A percentile compares a stretch with the other conserved stretches of the same genome.
These are phyloP conservation scores for Plantago rigida DNA, from an alignment of 305 asterid genomes.

Conservation along the genomic window DNA sequence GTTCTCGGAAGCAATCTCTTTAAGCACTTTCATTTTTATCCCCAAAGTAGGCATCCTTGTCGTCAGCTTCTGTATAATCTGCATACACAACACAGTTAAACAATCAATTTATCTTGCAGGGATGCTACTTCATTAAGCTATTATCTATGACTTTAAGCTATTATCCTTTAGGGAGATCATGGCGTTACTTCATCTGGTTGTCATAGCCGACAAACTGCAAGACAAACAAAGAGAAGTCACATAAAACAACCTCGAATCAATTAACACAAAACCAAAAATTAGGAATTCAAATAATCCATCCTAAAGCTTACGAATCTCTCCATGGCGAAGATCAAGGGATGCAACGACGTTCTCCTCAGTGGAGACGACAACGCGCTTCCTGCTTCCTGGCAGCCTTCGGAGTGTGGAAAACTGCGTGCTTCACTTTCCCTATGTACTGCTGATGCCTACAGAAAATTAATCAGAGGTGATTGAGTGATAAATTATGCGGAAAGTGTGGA, in stretches of 20 bases:
- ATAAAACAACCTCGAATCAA: slow-evolving; percentile 2
- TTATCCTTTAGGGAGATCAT: background rate
- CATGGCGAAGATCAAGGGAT: slow-evolving; percentile 95
- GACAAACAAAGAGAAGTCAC: slow-evolving; percentile 21
- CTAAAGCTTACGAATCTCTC: slow-evolving; percentile 65
- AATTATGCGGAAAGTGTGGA: background rate
- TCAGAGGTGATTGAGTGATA: slow-evolving; percentile 26
- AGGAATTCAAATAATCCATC: background rate
- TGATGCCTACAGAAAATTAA: slow-evolving; percentile 58
- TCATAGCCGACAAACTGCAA: slow-evolving; percentile 98
- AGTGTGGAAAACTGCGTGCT: slow-evolving; percentile 90
- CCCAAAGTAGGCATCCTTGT: slow-evolving; percentile 60
- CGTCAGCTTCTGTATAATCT: slow-evolving; percentile 73
- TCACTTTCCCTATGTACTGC: slow-evolving; percentile 89
- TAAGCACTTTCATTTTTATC: slow-evolving; percentile 44
- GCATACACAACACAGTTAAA: slow-evolving; percentile 4
- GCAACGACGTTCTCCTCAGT: slow-evolving; percentile 90
- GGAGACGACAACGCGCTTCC: slow-evolving; percentile 87
- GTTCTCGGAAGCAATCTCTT: slow-evolving; percentile 61
- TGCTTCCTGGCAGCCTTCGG: slow-evolving; percentile 86
- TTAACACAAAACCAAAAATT: slow-evolving; percentile 5
- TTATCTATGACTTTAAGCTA: too few relatives aligned
- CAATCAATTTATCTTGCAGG: background rate
- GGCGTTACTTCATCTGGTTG: background rate
- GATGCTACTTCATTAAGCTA: too few relatives aligned